Percentiles rank a stretch among this genome's conserved stretches.
Conservation (phyloP, 495 filamentous ascomycete genomes). For the Podospora fimiseda region DNA sequence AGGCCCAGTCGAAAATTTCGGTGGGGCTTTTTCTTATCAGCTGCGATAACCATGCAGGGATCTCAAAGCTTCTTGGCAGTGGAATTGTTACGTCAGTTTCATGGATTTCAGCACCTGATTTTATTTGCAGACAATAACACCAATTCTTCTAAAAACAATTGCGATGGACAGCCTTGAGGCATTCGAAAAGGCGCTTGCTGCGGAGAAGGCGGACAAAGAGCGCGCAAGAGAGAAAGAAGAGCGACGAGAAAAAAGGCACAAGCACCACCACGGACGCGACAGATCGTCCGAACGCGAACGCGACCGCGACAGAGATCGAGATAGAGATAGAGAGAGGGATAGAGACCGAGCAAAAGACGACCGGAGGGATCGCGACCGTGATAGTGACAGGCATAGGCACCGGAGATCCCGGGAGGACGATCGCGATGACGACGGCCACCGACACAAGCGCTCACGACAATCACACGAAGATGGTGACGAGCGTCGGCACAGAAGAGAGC, state of each 20-base stretch:
- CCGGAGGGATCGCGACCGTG: conserved; percentile 20
- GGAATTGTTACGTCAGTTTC: background rate
- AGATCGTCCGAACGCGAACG: conserved; percentile 39
- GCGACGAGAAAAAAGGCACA: conserved; percentile 37
- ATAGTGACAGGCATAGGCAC: conserved; percentile 12
- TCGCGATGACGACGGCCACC: conserved; percentile 33
- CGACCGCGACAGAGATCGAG: conserved; percentile 21
- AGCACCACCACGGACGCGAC: conserved; percentile 37
- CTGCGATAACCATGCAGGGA: conserved; percentile 10
- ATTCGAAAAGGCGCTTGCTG: conserved; percentile 48
- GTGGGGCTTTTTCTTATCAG: conserved; percentile 25
- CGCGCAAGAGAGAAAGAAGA: conserved; percentile 31
- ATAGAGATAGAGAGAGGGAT: conserved; percentile 33
- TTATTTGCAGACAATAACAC: background rate
- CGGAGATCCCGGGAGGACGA: conserved; percentile 39
- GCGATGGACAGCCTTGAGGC: conserved; percentile 48
- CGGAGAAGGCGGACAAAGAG: conserved; percentile 46
- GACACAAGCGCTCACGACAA: conserved; percentile 42
- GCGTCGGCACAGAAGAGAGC: conserved; percentile 24
- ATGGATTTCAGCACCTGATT: background rate
- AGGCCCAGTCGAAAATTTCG: conserved; percentile 23
- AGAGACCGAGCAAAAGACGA: conserved; percentile 18
- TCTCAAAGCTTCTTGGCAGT: background rate
- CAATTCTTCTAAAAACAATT: background rate
- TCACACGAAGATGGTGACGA: conserved; percentile 31